Conservation (phyloP, 1,139 yeast species). For the Zhuliangozyma blackwelliae region DNA sequence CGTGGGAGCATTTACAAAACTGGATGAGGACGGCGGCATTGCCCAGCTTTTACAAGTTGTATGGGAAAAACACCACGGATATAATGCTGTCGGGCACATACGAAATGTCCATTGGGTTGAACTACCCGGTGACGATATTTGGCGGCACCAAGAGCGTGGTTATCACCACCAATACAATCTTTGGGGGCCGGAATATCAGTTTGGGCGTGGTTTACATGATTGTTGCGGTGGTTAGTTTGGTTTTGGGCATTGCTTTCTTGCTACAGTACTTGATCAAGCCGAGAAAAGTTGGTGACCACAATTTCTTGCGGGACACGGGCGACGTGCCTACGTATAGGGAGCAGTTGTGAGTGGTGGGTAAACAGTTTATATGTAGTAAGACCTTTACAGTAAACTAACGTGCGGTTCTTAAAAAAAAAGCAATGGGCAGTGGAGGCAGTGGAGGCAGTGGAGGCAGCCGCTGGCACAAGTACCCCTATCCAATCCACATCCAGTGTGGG, state of each 20-base stretch:
- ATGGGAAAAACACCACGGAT: constrained; percentile 51
- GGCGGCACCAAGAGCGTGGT: constrained; percentile 71
- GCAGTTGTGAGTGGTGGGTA: constrained; percentile 18
- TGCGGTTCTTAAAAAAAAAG: too few species aligned
- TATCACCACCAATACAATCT: constrained; percentile 59
- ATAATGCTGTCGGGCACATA: constrained; percentile 56
- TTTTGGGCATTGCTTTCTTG: constrained; percentile 44
- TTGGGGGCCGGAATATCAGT: constrained; percentile 69
- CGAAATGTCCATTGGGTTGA: constrained; percentile 53
- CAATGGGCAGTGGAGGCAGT: too few species aligned
- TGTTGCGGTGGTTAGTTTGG: constrained; percentile 52
- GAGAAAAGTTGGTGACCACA: constrained; percentile 43
- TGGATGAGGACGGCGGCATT: constrained; percentile 88
- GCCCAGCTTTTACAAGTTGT: constrained; percentile 63
- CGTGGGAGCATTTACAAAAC: constrained; percentile 51
- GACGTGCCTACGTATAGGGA: constrained; percentile 20
- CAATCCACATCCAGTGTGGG: too few species aligned
- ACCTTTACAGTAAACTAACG: too few species aligned
- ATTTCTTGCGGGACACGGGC: constrained; percentile 28
- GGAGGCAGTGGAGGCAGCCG: too few species aligned
- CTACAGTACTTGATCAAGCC: constrained; percentile 47
- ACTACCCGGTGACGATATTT: constrained; percentile 64
- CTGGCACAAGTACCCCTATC: too few species aligned
- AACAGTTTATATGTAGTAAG: too few species aligned
- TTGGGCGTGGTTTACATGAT: constrained; percentile 64